A percentile compares a stretch with the other conserved stretches of the same genome.
phyloP scores from a whole-genome alignment of 179 eudicot genomes.

The Patellifolia procumbens region DNA sequence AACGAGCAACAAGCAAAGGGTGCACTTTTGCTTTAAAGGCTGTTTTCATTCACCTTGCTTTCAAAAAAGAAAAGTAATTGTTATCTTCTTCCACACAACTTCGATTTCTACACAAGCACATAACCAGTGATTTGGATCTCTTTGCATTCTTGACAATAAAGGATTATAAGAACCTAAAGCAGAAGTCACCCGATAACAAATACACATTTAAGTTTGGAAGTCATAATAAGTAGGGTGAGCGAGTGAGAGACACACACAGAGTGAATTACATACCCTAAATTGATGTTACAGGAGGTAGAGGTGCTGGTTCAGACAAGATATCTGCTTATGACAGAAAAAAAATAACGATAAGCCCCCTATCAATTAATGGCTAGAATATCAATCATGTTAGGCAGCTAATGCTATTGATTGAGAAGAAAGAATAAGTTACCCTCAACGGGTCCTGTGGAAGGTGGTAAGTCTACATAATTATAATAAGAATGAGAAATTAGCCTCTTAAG shows the following conservation, averaged over 20 bases:
- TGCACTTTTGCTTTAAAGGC: no score
- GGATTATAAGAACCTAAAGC: not conserved
- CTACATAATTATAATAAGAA: conserved; percentile 19
- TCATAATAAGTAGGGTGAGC: not conserved
- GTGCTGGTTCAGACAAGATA: not conserved
- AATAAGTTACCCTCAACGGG: conserved; percentile 1
- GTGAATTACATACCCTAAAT: no score
- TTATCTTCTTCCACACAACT: no score
- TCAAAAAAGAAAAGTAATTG: no score
- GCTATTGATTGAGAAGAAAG: not conserved
- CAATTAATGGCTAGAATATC: not conserved
- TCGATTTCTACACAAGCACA: no score
- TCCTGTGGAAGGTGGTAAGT: not conserved
- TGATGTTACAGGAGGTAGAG: not conserved
- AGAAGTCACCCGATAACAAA: no score
- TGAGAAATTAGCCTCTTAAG: not conserved
- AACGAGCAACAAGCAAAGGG: no score
- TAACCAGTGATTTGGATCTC: no score
- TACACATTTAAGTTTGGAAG: not conserved
- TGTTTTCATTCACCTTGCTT: no score
- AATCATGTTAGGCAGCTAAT: not conserved
- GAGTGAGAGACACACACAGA: no score
- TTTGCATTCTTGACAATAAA: not conserved
- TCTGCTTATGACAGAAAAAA: not conserved
- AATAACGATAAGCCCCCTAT: not conserved